Percentiles rank a stretch among this genome's conserved stretches.
Evolutionary conservation across 768 basidiomycete species (phyloP).

Genomic region (Suillus subalutaceus): DNA sequence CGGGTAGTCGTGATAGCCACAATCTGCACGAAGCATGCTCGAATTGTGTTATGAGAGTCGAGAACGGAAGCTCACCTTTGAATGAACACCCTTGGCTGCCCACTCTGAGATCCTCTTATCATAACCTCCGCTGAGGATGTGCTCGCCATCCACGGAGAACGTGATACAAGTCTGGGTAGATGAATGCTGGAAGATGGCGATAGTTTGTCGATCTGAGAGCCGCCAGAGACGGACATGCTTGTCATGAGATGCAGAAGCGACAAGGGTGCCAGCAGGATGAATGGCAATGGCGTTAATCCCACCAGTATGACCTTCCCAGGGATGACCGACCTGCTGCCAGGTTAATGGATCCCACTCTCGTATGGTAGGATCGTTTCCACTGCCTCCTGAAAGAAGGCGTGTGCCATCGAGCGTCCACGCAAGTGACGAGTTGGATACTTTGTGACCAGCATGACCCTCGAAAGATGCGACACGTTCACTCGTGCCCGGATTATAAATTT

Average conservation of each 20-base stretch:
- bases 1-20: not conserved
- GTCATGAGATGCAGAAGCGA: no score
- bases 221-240: not conserved
- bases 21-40: not conserved
- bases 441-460: not conserved
- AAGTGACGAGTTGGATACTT: not conserved
- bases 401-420: not conserved
- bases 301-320: no score
- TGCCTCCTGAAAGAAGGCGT: no score
- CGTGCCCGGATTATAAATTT: not conserved
- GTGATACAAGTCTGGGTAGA: not conserved
- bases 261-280: no score
- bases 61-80: not conserved
- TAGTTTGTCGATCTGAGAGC: not conserved
- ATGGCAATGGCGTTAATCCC: no score
- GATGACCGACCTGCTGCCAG: no score
- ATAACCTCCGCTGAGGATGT: not conserved
- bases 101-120: not conserved
- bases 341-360: no score
- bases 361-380: no score
- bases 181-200: not conserved
- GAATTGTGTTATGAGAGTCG: not conserved
- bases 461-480: not conserved
- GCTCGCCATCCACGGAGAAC: not conserved
- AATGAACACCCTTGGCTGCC: not conserved